Conservation (phyloP, 768 basidiomycete species). For the Tulasnella sp. region DNA sequence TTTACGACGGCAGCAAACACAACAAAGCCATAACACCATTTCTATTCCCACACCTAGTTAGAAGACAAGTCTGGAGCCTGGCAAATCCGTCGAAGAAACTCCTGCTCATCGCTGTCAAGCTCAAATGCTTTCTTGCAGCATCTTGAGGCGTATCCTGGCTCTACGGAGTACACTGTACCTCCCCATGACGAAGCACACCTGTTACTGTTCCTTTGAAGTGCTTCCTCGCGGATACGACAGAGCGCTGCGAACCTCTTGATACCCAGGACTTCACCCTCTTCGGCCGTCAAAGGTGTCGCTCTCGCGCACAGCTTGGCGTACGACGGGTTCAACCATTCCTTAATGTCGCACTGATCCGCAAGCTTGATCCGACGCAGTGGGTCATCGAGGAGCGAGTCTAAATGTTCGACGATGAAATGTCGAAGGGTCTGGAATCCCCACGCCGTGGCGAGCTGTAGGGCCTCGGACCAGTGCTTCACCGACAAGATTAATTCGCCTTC, state of each 20-base stretch:
- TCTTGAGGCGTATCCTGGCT: not conserved
- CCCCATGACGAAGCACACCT: too few species aligned
- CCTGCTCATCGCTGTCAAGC: not conserved
- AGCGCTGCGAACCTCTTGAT: not conserved
- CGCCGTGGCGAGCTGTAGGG: not conserved
- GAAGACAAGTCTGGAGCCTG: too few species aligned
- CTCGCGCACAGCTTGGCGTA: not conserved
- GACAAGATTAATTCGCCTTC: not conserved
- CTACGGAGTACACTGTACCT: not conserved
- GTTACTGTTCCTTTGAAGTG: not conserved
- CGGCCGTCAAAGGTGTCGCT: not conserved
- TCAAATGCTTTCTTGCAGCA: not conserved
- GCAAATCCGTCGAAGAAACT: not conserved
- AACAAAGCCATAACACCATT: too few species aligned
- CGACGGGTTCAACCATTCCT: slow-evolving; percentile 4
- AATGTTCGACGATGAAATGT: not conserved
- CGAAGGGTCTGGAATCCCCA: not conserved
- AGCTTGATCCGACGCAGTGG: not conserved
- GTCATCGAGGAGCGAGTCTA: not conserved
- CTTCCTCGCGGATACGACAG: not conserved
- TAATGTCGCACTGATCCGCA: not conserved
- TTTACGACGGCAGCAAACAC: too few species aligned
- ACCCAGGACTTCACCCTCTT: not conserved
- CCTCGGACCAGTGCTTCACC: not conserved
- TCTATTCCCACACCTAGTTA: too few species aligned